Base-by-base conservation (phyloP, 1,284 basidiomycete species). In the Trichosporon ovoides region DNA sequence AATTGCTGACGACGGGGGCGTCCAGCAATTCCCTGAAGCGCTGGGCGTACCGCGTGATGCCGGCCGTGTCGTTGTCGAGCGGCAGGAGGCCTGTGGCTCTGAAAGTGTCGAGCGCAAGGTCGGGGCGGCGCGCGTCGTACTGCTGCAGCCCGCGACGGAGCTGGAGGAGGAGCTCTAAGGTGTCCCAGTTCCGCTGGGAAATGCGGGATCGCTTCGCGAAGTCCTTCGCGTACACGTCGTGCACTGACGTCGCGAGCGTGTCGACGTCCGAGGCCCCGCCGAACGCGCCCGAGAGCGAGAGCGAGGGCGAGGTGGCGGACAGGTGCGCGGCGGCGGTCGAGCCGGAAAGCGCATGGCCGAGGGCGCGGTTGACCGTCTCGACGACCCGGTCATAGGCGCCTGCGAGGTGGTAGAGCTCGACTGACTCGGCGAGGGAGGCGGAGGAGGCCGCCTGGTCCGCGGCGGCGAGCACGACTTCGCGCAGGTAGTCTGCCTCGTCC, bases 341-440 rank as follows among this genome's bases (percentile, higher is more conserved):
- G 66, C 87, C 83, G 5, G 85, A 81, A 43, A 95, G 81, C 1
- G 88, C 87, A 68, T 87, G 87, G n/a, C 93, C 92, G 0, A 99
- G 82, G 3, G 92, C 89, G 57, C 87, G 85, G 40, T 91, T 92
- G 43, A 98, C 86, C 59, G 91, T 91, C 9, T 85, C 82, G 38
- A 98, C 84, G 50, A 98, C 95, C 31, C 88, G 90, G 52, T 85
- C 81, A 73, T 94, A 93, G 63, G 96, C 90, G 37, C 91, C 89
- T 0, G 94, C 92, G 36, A 98, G 85, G 77, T 98, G 95, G 80
- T 92, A 98, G 49, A 99, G 80, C 74, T 95, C 88, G 78, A 98
- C 93, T 2, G 93, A 92, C 74, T 98, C 92, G 6, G 87, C 83
- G 43, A 89, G 86, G 31, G 89, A 87, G 52, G 80, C 77, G 62